Evolutionary conservation across 495 filamentous ascomycete genomes (phyloP), one percentile per base, ranked within the genome.

Genomic region (Aspergillus ellipticus): DNA sequence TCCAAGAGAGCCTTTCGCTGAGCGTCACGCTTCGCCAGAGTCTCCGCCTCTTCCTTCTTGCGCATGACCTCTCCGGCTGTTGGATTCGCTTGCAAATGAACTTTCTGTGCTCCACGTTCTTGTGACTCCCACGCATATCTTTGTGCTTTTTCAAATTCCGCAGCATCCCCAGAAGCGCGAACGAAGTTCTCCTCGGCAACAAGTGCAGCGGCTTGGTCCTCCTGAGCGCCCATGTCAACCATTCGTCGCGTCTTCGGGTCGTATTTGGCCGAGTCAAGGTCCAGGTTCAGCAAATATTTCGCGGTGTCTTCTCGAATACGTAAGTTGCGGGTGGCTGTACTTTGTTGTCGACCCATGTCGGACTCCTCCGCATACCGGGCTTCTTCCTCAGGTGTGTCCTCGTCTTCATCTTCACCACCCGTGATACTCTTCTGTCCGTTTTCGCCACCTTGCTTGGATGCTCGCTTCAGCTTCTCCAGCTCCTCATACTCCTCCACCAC

Each of bases 191-290:
- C 94, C 66, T 98, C 95, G 4, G 91, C 94, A 42, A 97, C 92
- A 33, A 97, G 76, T 9, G 87, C 85, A 16, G 95, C 87, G 5
- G 93, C 90, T 59, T 87, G 83, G 74, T 97, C 92, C 17, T 75
- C 70, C 35, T 89, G 89, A 6, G 89, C 92, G 31, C 93, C 92
- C 60, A 83, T 82, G 58, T 96, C 92, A 4, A 96, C 87, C 86
- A 98, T 96, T 5, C 89, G 87, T 55, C 94, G 83, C 31, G 93
- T 97, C 67, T 98, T 98, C 0, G 94, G 94, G 64, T 98, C 95
- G 71, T 98, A 98, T 66, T 96, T 96, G 11, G 94, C 95, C 0
- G 93, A 96, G 61, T 98, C 94, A 3, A 95, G 82, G 62, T 97
- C 94, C 4, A 98, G 80, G 64, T 97, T 97, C 0, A 97, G 77